Base-by-base conservation (phyloP, 768 basidiomycete genomes). In the Trametes sanguinea region DNA sequence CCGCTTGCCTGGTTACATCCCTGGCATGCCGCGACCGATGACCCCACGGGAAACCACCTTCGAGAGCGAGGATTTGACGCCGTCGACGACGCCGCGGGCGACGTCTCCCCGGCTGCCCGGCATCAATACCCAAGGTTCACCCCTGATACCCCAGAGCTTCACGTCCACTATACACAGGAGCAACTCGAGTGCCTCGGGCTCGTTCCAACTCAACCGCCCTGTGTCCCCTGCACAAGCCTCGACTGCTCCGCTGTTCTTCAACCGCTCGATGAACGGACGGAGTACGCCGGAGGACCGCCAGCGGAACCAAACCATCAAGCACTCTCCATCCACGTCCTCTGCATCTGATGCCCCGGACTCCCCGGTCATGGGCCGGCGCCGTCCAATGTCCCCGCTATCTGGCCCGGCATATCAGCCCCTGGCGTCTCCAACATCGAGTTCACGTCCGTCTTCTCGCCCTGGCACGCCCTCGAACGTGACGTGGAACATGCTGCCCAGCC, bases 21-120 rank as follows among this genome's bases (percentile, higher is more conserved):
- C 92, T 27, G 92, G 92, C 10, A 94, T 94, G 92, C 89, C 90
- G 22, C 80, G 92, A 44, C 92, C 92, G 16, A 92, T 94, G 89
- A 94, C 92, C 6, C 92, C 92, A n/a, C 87, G 85, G 58, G 89
- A 91, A 65, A 68, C 76, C 6, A 76, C 82, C 35, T 77, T 79
- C 58, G 92, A 92, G 51, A 71, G 80, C 32, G 91, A 93, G 57
- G 89, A 92, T 61, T 83, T 85, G 46, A 85, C 85, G 8, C 87
- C 85, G 60, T 89, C 82, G 39, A 77, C 78, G 27, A 94, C 92
- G 4, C 92, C 92, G 59, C 87, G 92, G 57, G 91, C 92, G 16
- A 86, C 85, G 16, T 87, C 88, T 0, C 88, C 88, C 45, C 79
- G 79, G 48, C 75, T 76, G 59, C 75, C 78, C 44, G 71, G 70